Conservation (phyloP, 768 basidiomycete species). For the Cystobasidium tubakii region DNA sequence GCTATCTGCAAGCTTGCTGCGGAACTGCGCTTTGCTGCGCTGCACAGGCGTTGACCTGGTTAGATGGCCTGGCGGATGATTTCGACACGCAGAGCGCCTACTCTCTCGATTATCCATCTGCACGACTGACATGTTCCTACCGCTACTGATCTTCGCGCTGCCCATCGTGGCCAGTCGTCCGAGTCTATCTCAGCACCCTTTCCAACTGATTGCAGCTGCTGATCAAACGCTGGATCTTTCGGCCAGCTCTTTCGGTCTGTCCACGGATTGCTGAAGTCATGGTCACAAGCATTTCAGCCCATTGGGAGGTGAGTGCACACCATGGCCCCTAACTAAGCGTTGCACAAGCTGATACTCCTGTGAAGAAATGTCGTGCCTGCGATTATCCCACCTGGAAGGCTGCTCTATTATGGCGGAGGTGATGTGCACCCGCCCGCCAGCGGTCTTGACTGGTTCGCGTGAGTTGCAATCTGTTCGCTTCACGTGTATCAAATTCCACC, state of each 20-base stretch:
- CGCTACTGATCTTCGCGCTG: background rate
- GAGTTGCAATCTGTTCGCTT: conserved; percentile 3
- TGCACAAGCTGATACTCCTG: background rate
- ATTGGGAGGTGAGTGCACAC: background rate
- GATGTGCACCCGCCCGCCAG: background rate
- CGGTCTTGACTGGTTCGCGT: conserved; percentile 9
- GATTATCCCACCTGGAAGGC: background rate
- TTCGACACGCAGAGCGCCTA: too few species aligned
- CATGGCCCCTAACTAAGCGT: background rate
- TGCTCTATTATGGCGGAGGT: background rate
- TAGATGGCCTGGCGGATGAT: too few species aligned
- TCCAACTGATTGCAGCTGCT: background rate
- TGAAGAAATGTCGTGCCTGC: background rate
- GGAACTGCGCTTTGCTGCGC: background rate
- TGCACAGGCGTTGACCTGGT: background rate
- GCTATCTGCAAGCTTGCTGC: too few species aligned
- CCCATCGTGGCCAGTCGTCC: background rate
- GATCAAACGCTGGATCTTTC: background rate
- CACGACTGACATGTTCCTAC: background rate
- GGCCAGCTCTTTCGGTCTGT: background rate
- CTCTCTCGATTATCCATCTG: background rate
- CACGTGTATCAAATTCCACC: background rate
- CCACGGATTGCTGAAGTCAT: background rate
- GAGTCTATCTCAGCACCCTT: background rate
- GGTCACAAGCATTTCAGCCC: conserved; percentile 11